Evolutionary conservation across 1,284 basidiomycete genomes (phyloP), one percentile per base, ranked within the genome.

Genomic region (Ceratobasidium sp.): DNA sequence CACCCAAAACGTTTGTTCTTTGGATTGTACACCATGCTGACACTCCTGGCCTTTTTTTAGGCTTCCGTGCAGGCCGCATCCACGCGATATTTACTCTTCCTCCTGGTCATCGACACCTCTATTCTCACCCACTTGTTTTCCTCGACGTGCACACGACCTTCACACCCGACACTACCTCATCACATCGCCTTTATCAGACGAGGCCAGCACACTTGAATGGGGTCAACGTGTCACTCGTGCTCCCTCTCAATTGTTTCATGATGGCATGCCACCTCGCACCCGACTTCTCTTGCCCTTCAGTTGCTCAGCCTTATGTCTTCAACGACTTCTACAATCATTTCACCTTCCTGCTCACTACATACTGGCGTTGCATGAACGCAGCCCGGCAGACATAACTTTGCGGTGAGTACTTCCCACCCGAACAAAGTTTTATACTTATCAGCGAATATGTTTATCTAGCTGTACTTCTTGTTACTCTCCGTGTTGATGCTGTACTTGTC

Each of bases 41-140:
- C n/a, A n/a, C n/a, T n/a, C n/a, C n/a, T n/a, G n/a, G n/a, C n/a
- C n/a, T n/a, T n/a, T n/a, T n/a, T n/a, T n/a, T 24, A 71, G 68
- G 68, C 24, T 61, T 59, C 24, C 54, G 56, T 24, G 56, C 68
- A 14, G 54, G 41, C 19, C 54, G 29, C 5, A 56, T 59, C 43
- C 68, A 27, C 31, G 41, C 54, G 5, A 71, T 71, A n/a, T 71
- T 71, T 22, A 24, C 54, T 7, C 37, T 71, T 0, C 68, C 68
- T 16, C 27, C 7, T 8, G 22, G 34, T 41, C 54, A 59, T 7
- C 27, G 37, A 24, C 37, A 39, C 9, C 19, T 66, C 6, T 53
- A 39, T 39, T 53, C 48, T 16, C 54, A 43, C n/a, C 68, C 68
- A n/a, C 56, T 71, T 31, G 68, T 61, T 11, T 59, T 31, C 41